phyloP scores from a whole-genome alignment of 2,329 filamentous ascomycete genomes.

The Venturia oleaginea region DNA sequence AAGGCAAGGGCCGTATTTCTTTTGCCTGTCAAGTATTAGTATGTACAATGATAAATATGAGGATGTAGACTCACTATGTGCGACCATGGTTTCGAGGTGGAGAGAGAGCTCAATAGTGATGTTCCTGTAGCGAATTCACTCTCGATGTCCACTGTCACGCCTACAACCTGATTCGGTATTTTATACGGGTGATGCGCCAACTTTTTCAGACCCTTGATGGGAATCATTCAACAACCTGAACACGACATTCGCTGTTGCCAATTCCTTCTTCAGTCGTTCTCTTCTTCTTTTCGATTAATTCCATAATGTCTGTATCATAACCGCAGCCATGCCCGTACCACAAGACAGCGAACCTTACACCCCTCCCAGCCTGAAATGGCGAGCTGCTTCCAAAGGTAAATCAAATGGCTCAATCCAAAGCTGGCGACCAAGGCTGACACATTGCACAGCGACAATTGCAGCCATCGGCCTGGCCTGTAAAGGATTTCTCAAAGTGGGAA shows the following conservation, averaged over 20 bases:
- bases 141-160: background rate
- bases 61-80: background rate
- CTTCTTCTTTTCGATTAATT: background rate
- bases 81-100: conserved; percentile 1
- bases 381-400: conserved; percentile 36
- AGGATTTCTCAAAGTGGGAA: conserved; percentile 66
- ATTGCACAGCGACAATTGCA: conserved; percentile 66
- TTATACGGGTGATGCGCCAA: background rate
- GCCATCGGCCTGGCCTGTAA: conserved; percentile 61
- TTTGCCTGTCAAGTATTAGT: conserved; percentile 39
- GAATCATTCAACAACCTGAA: background rate
- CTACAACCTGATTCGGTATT: background rate
- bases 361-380: conserved; percentile 41
- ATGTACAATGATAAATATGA: background rate
- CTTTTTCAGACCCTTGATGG: background rate
- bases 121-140: background rate
- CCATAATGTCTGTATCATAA: background rate
- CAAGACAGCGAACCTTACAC: background rate
- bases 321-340: background rate
- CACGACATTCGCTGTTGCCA: background rate
- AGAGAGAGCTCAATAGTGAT: background rate
- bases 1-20: conserved; percentile 86
- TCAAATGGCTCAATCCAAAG: background rate
- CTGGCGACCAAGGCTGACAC: background rate
- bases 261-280: background rate